These are phyloP conservation scores for Polyporus arcularius DNA, from an alignment of 768 basidiomycete genomes.

Conservation along the genomic window DNA sequence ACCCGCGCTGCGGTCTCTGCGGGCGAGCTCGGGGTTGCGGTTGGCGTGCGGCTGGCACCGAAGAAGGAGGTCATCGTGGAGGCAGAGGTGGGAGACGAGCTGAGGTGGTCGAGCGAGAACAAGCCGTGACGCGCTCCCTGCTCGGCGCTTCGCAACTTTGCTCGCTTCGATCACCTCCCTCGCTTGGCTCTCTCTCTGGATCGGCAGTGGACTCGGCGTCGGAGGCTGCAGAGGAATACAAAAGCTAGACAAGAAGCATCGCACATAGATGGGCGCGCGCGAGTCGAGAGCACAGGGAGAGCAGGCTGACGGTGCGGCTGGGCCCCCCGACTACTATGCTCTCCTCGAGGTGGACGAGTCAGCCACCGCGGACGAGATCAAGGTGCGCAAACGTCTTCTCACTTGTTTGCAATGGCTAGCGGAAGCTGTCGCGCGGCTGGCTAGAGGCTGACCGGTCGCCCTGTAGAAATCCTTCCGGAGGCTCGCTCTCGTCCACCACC, in stretches of 20 bases:
- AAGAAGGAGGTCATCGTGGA: slow-evolving; percentile 27
- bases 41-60: background rate
- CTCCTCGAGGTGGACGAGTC: slow-evolving; percentile 79
- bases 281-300: slow-evolving; percentile 53
- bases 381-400: slow-evolving; percentile 44
- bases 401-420: background rate
- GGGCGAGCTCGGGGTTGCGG: background rate
- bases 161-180: slow-evolving; percentile 3
- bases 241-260: background rate
- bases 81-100: background rate
- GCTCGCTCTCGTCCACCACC: slow-evolving; percentile 83
- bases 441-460: background rate
- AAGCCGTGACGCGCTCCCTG: background rate
- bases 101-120: background rate
- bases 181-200: background rate
- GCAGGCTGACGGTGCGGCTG: slow-evolving; percentile 25
- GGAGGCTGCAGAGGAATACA: background rate
- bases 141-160: background rate
- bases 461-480: slow-evolving; percentile 77
- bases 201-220: background rate
- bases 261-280: slow-evolving; percentile 61
- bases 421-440: background rate
- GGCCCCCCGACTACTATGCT: slow-evolving; percentile 73
- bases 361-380: slow-evolving; percentile 88
- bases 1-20: slow-evolving; percentile 41